Base-by-base conservation (phyloP, 2,329 filamentous ascomycete genomes). In the Sphaerulina vaccinii region DNA sequence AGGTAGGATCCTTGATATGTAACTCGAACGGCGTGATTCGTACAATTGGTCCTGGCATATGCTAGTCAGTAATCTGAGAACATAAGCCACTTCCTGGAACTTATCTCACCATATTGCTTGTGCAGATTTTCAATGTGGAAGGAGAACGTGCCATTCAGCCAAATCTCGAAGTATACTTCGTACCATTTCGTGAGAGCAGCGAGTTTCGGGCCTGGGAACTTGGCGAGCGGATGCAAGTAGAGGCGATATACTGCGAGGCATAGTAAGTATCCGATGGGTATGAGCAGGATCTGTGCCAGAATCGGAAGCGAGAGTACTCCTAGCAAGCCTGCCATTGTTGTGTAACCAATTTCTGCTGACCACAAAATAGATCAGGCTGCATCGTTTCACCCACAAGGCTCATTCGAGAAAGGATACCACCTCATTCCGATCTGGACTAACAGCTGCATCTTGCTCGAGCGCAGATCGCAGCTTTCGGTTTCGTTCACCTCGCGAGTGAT, bases 11-110 rank as follows among this genome's bases (percentile, higher is more conserved):
- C 36, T 67, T 62, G 55, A 75, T 70, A 48, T 75, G 73, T 27
- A 75, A 51, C 58, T 75, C 73, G 49, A 69, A 48, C 7, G 73
- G 73, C 2, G 68, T 73, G 51, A 74, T 73, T 11, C 57, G 49
- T 7, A 59, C 45, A 27, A 59, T 57, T 3, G 55, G 55, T 13
- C 57, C 56, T 68, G 42, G 42, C 21, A 46, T 5, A 5, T 42
- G 8, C 39, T n/a, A 29, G 33, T 40, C 21, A 11, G 32, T 11
- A 5, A 13, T 43, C 23, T 40, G 6, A 13, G 39, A 18, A 2
- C 38, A n/a, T 19, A 27, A 6, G 24, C 15, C 16, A 29, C n/a
- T n/a, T n/a, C n/a, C n/a, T n/a, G n/a, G n/a, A n/a, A n/a, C n/a
- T 24, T 35, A 24, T 8, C 47, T n/a, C 39, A 64, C 63, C 64